Percentiles rank a stretch among this genome's conserved stretches.
Conservation (phyloP, 2,329 filamentous ascomycete species). For the Sporothrix euskadiensis region DNA sequence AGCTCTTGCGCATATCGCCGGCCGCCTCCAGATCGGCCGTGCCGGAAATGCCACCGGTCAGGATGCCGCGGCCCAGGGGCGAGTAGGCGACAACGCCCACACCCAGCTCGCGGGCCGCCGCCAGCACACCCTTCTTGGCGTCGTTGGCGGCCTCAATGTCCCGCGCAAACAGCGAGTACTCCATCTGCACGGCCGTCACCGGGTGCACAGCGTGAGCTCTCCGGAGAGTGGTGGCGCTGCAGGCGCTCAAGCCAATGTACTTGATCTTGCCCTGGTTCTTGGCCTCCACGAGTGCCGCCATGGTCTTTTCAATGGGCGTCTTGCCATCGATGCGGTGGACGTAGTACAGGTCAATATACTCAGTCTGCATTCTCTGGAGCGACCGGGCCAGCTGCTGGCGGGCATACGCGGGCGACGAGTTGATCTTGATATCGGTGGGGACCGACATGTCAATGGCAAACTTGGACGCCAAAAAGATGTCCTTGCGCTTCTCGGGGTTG, state of each 20-base stretch:
- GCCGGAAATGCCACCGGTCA: slow-evolving; percentile 39
- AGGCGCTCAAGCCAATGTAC: slow-evolving; percentile 57
- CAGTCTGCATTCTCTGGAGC: slow-evolving; percentile 50
- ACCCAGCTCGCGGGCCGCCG: slow-evolving; percentile 49
- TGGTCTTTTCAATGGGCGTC: slow-evolving; percentile 50
- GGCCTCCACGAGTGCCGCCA: slow-evolving; percentile 50
- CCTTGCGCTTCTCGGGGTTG: slow-evolving; percentile 41
- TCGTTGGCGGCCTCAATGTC: slow-evolving; percentile 54
- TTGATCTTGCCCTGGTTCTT: slow-evolving; percentile 56
- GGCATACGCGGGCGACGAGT: slow-evolving; percentile 38
- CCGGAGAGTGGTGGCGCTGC: slow-evolving; percentile 48
- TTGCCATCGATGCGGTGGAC: slow-evolving; percentile 52
- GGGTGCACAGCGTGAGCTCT: slow-evolving; percentile 53
- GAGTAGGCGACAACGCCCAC: slow-evolving; percentile 45
- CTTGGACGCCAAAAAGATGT: slow-evolving; percentile 46
- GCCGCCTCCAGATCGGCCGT: neutral
- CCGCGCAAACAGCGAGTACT: slow-evolving; percentile 50
- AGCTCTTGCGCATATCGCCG: neutral
- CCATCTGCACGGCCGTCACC: slow-evolving; percentile 47
- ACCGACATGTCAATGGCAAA: slow-evolving; percentile 27
- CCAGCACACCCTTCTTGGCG: slow-evolving; percentile 43
- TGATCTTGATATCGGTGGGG: slow-evolving; percentile 34
- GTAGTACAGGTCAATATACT: slow-evolving; percentile 58
- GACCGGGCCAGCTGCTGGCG: slow-evolving; percentile 38
- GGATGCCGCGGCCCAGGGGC: slow-evolving; percentile 47